Base-by-base conservation (phyloP, 2,329 filamentous ascomycete species). In the Sporothrix humicola region DNA sequence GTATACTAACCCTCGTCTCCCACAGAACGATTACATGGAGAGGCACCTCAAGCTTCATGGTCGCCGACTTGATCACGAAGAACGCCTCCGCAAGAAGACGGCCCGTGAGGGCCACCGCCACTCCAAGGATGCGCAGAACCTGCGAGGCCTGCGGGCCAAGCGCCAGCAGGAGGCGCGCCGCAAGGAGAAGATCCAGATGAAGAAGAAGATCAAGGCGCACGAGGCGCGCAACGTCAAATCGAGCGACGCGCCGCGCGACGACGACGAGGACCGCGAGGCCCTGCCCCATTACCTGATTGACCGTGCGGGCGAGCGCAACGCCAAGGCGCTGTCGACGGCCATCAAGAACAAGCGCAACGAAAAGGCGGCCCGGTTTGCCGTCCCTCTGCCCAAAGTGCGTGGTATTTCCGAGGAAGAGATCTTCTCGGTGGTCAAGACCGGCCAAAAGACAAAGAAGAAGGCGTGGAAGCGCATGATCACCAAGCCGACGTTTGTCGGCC, bases 141-240 rank as follows among this genome's bases (percentile, higher is more conserved):
- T 98, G 80, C 92, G 93, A 75, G 96, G 96, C 77, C 89, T 98
- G 79, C 88, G 94, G 76, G 96, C 96, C 78, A 99, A 99, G 87
- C 86, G 97, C 79, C 91, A 96, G 85, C 92, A 95, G 83, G 91
- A 98, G 89, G 94, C 95, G 87, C 90, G 96, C 37, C 93, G 94
- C 85, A 92, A 95, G 82, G 95, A 99, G 87, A 99, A 99, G 91
- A 97, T 97, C 81, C 94, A 97, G 88, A 95, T 97, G 92, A 92
- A 92, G 84, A 97, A 97, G 88, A 87, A 91, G 80, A 97, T 99
- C 88, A 93, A 93, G 84, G 92, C 93, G 61, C 93, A 97, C 86
- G 96, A 99, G 84, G 93, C 98, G 87, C 91, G 94, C 84, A 97
- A 98, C 81, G 91, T 98, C 86, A 97, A 98, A 85, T 93, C 92